These are phyloP conservation scores for Suillus alpinus DNA, from an alignment of 768 basidiomycete genomes.

Conservation along the genomic window DNA sequence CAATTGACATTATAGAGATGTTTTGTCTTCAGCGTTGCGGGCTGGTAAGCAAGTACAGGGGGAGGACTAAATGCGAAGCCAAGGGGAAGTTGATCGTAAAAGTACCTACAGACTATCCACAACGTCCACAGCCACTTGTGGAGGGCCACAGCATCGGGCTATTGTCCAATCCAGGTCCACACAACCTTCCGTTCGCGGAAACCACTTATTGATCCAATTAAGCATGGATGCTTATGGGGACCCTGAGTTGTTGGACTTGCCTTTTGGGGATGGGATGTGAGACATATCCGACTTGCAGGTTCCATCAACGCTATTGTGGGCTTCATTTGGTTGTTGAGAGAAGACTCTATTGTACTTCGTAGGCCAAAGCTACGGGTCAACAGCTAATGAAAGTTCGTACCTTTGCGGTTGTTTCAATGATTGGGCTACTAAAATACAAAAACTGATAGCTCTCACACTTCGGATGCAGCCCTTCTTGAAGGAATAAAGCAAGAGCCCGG, in stretches of 20 bases:
- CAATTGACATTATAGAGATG: not conserved
- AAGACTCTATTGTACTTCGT: not conserved
- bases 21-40: not conserved
- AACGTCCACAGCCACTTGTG: not conserved
- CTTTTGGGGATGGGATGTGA: not conserved
- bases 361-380: not conserved
- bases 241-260: not conserved
- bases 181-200: not conserved
- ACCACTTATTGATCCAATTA: not conserved
- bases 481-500: no score
- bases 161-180: not conserved
- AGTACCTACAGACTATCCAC: not conserved
- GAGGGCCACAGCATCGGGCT: not conserved
- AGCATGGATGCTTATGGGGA: not conserved
- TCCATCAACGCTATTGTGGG: not conserved
- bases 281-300: not conserved
- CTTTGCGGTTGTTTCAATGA: not conserved
- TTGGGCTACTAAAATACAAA: not conserved
- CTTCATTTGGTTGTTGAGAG: not conserved
- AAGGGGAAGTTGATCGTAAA: not conserved
- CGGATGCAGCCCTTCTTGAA: no score
- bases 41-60: not conserved
- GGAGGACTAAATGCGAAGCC: not conserved
- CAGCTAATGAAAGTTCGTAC: not conserved
- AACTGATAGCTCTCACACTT: no score